Conservation (phyloP, 2,329 filamentous ascomycete species). For the Lasiodiplodia sp. region DNA sequence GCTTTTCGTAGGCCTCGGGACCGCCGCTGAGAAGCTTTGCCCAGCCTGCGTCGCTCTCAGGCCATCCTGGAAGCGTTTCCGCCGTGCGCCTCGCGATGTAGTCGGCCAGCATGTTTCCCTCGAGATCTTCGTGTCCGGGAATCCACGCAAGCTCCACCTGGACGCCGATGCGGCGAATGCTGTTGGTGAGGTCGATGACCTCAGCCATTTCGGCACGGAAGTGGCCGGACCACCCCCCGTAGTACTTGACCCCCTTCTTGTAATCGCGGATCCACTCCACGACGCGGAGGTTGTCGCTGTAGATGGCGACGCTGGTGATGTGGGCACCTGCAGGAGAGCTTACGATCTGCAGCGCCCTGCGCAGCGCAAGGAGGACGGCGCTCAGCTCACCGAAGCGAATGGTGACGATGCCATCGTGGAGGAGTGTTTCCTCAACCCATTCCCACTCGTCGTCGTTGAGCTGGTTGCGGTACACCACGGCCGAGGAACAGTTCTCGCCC, state of each 20-base stretch:
- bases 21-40: neutral
- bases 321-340: neutral
- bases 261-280: neutral
- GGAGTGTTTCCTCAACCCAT: neutral
- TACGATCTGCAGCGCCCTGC: neutral
- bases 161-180: neutral
- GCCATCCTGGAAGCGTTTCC: neutral
- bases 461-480: neutral
- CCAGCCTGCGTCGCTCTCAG: neutral
- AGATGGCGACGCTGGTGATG: neutral
- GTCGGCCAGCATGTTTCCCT: neutral
- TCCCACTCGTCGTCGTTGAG: neutral
- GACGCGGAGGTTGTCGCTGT: constrained; percentile 1
- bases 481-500: neutral
- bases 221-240: neutral
- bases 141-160: constrained; percentile 9
- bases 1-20: neutral
- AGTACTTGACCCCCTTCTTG: neutral
- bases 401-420: neutral
- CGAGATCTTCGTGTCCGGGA: neutral
- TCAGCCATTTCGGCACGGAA: neutral
- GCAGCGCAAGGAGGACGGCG: neutral
- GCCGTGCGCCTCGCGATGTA: neutral
- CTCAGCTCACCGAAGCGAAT: neutral
- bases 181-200: neutral